These are phyloP conservation scores for Lophium mytilinum DNA, from an alignment of 495 filamentous ascomycete species.

Conservation along the genomic window DNA sequence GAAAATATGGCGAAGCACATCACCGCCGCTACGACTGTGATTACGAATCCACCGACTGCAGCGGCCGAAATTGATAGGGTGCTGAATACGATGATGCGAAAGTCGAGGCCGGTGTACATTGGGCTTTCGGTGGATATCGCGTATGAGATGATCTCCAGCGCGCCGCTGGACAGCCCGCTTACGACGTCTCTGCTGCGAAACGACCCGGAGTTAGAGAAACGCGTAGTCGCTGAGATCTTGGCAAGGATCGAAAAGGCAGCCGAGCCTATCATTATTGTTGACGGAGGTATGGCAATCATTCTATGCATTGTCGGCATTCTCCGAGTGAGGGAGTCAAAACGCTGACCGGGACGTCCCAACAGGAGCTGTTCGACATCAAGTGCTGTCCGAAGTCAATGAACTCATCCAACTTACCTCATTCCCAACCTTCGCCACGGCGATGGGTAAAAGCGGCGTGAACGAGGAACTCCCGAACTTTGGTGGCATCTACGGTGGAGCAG, in stretches of 20 bases:
- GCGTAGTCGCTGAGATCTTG: slow-evolving; percentile 25
- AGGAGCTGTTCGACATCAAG: slow-evolving; percentile 23
- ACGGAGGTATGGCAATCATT: slow-evolving; percentile 11
- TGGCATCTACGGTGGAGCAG: slow-evolving; percentile 30
- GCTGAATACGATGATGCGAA: slow-evolving; percentile 26
- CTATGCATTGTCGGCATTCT: background rate
- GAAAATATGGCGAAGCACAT: slow-evolving; percentile 36
- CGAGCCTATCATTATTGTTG: slow-evolving; percentile 33
- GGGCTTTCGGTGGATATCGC: slow-evolving; percentile 32
- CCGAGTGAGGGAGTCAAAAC: too few species aligned
- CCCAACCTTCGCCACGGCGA: slow-evolving; percentile 30
- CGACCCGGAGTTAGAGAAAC: slow-evolving; percentile 9
- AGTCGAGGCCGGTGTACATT: slow-evolving; percentile 21
- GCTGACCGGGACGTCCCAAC: background rate
- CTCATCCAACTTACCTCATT: slow-evolving; percentile 30
- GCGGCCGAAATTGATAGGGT: slow-evolving; percentile 38
- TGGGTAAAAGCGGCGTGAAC: slow-evolving; percentile 34
- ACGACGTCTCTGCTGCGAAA: slow-evolving; percentile 17
- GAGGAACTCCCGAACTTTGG: slow-evolving; percentile 27
- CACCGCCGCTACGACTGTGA: slow-evolving; percentile 26
- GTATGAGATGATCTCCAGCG: slow-evolving; percentile 22
- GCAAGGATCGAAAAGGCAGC: slow-evolving; percentile 18
- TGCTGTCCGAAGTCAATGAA: slow-evolving; percentile 22
- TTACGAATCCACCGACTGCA: slow-evolving; percentile 30
- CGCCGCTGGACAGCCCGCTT: slow-evolving; percentile 22